phyloP scores from a whole-genome alignment of 345 rosid species.

The Erodium maritimum region DNA sequence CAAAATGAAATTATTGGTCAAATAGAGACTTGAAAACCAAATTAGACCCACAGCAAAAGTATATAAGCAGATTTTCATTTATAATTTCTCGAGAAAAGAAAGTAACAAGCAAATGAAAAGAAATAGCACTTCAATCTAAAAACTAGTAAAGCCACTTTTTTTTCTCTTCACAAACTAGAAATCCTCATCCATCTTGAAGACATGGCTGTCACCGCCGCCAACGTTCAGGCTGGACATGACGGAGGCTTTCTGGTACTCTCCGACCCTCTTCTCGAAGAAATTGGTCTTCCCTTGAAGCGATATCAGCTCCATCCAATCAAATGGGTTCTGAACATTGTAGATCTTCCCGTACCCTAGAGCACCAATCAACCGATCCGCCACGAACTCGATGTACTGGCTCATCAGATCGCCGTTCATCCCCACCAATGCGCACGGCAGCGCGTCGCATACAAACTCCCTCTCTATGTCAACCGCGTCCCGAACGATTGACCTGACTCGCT shows the following conservation, averaged over 20 bases:
- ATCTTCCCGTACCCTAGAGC: constrained; percentile 64
- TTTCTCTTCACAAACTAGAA: constrained; percentile 20
- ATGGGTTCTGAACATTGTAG: constrained; percentile 50
- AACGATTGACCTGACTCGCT: constrained; percentile 56
- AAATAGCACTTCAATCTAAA: not conserved
- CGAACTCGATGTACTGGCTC: constrained; percentile 87
- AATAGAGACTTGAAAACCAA: no score
- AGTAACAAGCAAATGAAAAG: not conserved
- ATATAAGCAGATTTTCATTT: constrained; percentile 2
- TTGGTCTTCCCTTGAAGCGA: constrained; percentile 82
- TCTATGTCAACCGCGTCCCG: constrained; percentile 82
- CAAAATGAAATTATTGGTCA: no score
- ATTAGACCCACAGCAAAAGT: no score
- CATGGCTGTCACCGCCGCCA: constrained; percentile 38
- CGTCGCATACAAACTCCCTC: constrained; percentile 87
- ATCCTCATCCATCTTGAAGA: constrained; percentile 65
- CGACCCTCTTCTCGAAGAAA: constrained; percentile 77
- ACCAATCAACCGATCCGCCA: constrained; percentile 60
- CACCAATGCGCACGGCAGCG: constrained; percentile 75
- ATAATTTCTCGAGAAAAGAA: not conserved
- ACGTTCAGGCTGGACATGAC: constrained; percentile 61
- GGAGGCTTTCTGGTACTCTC: constrained; percentile 75
- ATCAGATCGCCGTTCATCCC: constrained; percentile 74
- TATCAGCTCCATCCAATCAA: constrained; percentile 93
- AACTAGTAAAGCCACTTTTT: not conserved